These are phyloP conservation scores for Coemansia sp. DNA, from an alignment of 192 early-diverging fungal genomes.

Conservation along the genomic window DNA sequence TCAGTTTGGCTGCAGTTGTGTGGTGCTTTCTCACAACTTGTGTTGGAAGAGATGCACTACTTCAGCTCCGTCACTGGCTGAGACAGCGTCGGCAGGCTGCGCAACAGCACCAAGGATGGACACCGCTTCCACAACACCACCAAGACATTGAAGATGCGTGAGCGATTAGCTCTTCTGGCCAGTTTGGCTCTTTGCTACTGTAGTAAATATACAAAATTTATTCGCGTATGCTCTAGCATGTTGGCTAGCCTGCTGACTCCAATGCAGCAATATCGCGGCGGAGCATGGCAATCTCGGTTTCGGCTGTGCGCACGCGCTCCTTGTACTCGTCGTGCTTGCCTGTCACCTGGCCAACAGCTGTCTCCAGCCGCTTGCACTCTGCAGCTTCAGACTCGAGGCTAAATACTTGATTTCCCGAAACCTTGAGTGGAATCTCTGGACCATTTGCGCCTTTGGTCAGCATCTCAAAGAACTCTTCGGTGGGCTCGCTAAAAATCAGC, in stretches of 20 bases:
- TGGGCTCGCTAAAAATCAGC: conserved; percentile 80
- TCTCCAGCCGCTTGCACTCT: conserved; percentile 64
- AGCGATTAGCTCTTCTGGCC: neutral
- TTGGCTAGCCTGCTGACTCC: conserved; percentile 24
- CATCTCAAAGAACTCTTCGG: conserved; percentile 67
- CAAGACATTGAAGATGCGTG: conserved; percentile 7
- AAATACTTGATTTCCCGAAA: conserved; percentile 41
- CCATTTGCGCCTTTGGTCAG: conserved; percentile 56
- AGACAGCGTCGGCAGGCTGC: conserved; percentile 20
- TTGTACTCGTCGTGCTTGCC: conserved; percentile 58
- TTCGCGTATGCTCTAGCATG: neutral
- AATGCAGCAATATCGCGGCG: conserved; percentile 53
- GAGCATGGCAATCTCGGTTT: conserved; percentile 52
- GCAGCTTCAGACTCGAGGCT: conserved; percentile 66
- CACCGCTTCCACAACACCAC: conserved; percentile 22
- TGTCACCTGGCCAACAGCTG: conserved; percentile 61
- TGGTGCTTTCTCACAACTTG: conserved; percentile 57
- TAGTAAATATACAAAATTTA: conserved; percentile 1
- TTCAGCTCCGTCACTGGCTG: conserved; percentile 39
- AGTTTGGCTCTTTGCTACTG: neutral
- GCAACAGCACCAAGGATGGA: conserved; percentile 15
- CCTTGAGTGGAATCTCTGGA: conserved; percentile 56
- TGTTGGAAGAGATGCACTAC: conserved; percentile 33
- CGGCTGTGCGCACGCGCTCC: conserved; percentile 39
- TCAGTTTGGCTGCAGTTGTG: conserved; percentile 36